Percentiles rank a stretch among this genome's conserved stretches.
These are phyloP conservation scores for Backusella circina DNA, from an alignment of 192 early-diverging fungal genomes.

Conservation along the genomic window DNA sequence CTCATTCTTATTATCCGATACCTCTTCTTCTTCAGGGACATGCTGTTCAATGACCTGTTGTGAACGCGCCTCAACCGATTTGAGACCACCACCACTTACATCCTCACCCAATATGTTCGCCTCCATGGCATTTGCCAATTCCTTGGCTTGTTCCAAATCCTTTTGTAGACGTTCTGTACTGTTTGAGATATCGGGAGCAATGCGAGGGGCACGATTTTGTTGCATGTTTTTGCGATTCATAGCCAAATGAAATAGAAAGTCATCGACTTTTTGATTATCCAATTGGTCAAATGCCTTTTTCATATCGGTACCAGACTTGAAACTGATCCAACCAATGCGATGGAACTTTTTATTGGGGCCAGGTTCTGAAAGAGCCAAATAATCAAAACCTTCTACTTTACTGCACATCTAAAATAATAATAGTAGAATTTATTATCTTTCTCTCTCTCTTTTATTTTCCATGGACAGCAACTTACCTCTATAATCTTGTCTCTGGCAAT, in stretches of 20 bases:
- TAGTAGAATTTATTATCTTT: neutral
- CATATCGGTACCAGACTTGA: slow-evolving; percentile 83
- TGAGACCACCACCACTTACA: slow-evolving; percentile 9
- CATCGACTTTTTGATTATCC: slow-evolving; percentile 53
- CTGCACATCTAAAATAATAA: slow-evolving; percentile 51
- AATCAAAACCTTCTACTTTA: slow-evolving; percentile 75
- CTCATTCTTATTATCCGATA: neutral
- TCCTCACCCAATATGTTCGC: slow-evolving; percentile 37
- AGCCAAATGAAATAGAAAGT: slow-evolving; percentile 53
- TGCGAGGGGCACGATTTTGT: slow-evolving; percentile 45
- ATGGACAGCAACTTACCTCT: slow-evolving; percentile 45
- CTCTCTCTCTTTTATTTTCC: neutral
- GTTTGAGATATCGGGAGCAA: slow-evolving; percentile 71
- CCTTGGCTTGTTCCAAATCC: slow-evolving; percentile 67
- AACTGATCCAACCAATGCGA: slow-evolving; percentile 91
- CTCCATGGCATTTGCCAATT: slow-evolving; percentile 56
- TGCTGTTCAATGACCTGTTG: slow-evolving; percentile 14
- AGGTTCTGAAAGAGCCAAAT: slow-evolving; percentile 84
- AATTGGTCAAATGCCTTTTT: slow-evolving; percentile 60
- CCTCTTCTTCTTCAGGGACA: neutral
- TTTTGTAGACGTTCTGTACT: slow-evolving; percentile 64
- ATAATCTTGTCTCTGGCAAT: slow-evolving; percentile 61
- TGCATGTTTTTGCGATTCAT: slow-evolving; percentile 41
- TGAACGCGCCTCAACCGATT: slow-evolving; percentile 30
- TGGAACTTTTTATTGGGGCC: slow-evolving; percentile 77